Percentiles rank a stretch among this genome's conserved stretches.
Evolutionary conservation across 306 rosid genomes (phyloP).

Genomic region (Luffa acutangula): DNA sequence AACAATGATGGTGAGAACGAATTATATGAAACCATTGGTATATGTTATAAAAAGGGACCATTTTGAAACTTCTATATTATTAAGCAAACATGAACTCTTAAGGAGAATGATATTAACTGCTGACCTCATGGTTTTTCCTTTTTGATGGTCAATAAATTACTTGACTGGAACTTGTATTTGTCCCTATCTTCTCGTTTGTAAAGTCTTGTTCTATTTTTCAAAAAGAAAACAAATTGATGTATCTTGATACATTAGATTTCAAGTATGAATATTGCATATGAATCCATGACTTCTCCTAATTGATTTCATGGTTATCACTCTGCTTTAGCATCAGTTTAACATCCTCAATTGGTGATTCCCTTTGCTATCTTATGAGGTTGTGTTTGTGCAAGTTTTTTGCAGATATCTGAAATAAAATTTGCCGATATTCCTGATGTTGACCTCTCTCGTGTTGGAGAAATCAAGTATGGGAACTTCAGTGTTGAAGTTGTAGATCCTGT

Average conservation of each 20-base stretch:
- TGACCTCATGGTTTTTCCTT: neutral
- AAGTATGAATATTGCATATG: neutral
- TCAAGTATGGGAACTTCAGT: conserved; percentile 57
- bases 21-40: neutral
- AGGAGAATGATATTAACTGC: neutral
- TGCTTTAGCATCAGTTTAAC: neutral
- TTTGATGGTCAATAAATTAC: neutral
- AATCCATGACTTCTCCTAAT: neutral
- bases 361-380: neutral
- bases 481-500: conserved; percentile 93
- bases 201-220: neutral
- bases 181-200: neutral
- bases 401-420: conserved; percentile 74
- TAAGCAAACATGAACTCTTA: neutral
- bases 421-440: conserved; percentile 90
- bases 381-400: conserved; percentile 19
- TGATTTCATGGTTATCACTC: neutral
- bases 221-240: neutral
- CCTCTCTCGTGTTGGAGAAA: conserved; percentile 61
- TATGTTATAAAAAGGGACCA: neutral
- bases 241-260: neutral
- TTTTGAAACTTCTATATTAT: neutral
- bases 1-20: neutral
- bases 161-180: neutral
- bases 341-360: neutral